phyloP scores from a whole-genome alignment of 2,329 filamentous ascomycete species.

The Monosporascus sp. region DNA sequence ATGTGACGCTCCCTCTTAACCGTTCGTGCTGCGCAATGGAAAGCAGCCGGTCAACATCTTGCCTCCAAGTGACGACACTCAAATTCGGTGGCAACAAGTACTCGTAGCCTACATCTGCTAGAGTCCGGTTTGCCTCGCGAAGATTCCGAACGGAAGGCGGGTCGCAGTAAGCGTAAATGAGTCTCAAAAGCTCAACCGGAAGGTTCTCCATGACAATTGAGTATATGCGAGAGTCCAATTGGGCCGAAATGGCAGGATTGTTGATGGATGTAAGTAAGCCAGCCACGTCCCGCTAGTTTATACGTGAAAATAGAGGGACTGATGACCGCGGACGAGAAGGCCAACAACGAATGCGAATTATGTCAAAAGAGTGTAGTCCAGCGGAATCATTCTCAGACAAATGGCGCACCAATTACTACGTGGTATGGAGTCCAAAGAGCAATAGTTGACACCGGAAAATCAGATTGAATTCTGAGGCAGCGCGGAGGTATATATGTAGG shows the following conservation, averaged over 20 bases:
- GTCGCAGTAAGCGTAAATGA: constrained; percentile 39
- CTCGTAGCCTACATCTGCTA: constrained; percentile 38
- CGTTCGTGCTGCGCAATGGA: constrained; percentile 38
- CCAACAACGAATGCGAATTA: neutral
- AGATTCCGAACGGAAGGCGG: constrained; percentile 33
- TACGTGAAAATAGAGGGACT: too few species aligned
- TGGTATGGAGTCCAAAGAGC: neutral
- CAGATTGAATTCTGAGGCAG: constrained; percentile 14
- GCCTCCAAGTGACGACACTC: constrained; percentile 37
- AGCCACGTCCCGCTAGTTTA: neutral
- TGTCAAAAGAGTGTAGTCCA: neutral
- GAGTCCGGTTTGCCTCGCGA: constrained; percentile 32
- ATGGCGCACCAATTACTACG: neutral
- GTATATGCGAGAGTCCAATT: neutral
- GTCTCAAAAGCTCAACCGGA: constrained; percentile 35
- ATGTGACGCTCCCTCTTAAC: constrained; percentile 35
- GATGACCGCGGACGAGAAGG: neutral
- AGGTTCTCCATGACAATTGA: constrained; percentile 26
- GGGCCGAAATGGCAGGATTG: neutral
- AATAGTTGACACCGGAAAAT: constrained; percentile 7
- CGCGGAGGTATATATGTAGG: constrained; percentile 14
- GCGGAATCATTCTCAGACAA: neutral
- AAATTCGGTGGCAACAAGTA: constrained; percentile 38
- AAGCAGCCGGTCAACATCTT: constrained; percentile 40
- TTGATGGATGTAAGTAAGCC: neutral